These are phyloP conservation scores for Deinandra increscens DNA, from an alignment of 129 eudicot genomes.

Conservation along the genomic window DNA sequence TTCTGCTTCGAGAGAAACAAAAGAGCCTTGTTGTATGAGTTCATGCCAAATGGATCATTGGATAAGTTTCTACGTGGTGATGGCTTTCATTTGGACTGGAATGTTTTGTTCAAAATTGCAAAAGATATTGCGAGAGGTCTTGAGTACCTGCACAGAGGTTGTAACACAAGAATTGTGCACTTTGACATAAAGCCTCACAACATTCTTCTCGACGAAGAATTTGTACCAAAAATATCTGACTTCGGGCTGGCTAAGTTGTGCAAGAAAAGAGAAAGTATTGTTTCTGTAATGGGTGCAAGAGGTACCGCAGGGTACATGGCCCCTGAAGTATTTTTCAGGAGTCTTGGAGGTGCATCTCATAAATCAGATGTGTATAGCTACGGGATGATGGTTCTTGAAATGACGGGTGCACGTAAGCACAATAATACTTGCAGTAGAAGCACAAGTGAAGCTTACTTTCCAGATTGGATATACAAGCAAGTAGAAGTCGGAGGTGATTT, in stretches of 20 bases:
- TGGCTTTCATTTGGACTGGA: conserved; percentile 12
- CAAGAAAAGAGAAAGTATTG: conserved; percentile 30
- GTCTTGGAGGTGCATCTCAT: conserved; percentile 41
- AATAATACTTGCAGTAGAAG: neutral
- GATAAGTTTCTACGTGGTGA: conserved; percentile 23
- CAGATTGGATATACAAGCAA: conserved; percentile 47
- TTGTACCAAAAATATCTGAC: conserved; percentile 49
- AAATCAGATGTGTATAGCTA: conserved; percentile 61
- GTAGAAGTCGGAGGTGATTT: conserved; percentile 20
- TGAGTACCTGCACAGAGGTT: conserved; percentile 47
- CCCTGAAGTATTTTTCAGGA: conserved; percentile 31
- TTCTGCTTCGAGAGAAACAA: conserved; percentile 22
- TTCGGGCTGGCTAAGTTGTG: conserved; percentile 51
- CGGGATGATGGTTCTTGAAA: conserved; percentile 50
- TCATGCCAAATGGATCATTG: conserved; percentile 26
- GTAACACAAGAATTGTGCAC: conserved; percentile 48
- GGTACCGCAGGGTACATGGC: conserved; percentile 43
- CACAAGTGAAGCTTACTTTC: conserved; percentile 43
- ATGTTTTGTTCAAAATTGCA: conserved; percentile 20
- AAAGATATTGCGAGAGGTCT: conserved; percentile 47
- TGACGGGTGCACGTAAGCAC: conserved; percentile 20
- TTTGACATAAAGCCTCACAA: conserved; percentile 56
- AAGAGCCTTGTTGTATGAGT: conserved; percentile 22
- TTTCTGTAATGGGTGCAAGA: conserved; percentile 34
- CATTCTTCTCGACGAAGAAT: conserved; percentile 43